These are phyloP conservation scores for Solanum bulbocastanum DNA, from an alignment of 257 asterid species.

Conservation along the genomic window DNA sequence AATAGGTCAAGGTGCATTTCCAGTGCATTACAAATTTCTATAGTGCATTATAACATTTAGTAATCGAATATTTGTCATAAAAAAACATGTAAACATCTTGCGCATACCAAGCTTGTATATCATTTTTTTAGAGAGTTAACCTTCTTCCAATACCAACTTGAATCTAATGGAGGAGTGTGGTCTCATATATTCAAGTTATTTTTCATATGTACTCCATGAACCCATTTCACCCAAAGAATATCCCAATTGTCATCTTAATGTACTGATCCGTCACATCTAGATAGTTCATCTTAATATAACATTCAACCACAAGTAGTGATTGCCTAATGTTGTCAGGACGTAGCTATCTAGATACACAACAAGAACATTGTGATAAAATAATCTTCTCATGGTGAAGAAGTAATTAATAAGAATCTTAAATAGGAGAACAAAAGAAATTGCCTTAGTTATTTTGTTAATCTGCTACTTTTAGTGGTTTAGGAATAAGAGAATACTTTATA, in stretches of 20 bases:
- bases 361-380: neutral
- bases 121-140: neutral
- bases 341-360: constrained; percentile 52
- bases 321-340: constrained; percentile 83
- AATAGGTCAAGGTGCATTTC: too few species aligned
- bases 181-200: neutral
- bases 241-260: constrained; percentile 72
- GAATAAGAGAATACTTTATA: neutral
- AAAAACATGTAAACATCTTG: neutral
- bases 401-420: neutral
- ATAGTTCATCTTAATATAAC: constrained; percentile 80
- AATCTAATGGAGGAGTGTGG: neutral
- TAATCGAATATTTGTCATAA: too few species aligned
- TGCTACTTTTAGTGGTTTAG: neutral
- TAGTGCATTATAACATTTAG: neutral
- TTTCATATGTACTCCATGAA: neutral
- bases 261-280: constrained; percentile 93
- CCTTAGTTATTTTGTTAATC: neutral
- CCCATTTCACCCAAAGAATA: neutral
- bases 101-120: neutral
- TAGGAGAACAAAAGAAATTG: neutral
- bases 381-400: neutral
- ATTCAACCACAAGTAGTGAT: constrained; percentile 50
- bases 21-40: too few species aligned
- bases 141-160: neutral